phyloP scores from a whole-genome alignment of 1,284 basidiomycete species.

The Takashimella koratensis region DNA sequence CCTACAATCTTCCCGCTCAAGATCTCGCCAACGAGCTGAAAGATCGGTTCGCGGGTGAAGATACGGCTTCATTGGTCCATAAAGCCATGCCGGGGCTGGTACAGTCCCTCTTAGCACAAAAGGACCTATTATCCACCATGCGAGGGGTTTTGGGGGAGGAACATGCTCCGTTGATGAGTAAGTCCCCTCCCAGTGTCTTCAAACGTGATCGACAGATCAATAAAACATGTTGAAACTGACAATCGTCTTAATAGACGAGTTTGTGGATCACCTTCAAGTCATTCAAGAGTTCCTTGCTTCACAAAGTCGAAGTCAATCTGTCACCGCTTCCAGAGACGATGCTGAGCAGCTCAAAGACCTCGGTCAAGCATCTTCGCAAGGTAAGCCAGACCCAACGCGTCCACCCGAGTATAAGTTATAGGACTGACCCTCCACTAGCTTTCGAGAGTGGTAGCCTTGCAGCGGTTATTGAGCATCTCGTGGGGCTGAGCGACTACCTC shows the following conservation, averaged over 20 bases:
- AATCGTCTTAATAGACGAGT: constrained; percentile 9
- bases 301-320: background rate
- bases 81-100: constrained; percentile 9
- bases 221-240: background rate
- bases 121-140: constrained; percentile 9
- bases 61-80: constrained; percentile 1
- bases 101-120: constrained; percentile 7
- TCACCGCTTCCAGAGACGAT: background rate
- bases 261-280: constrained; percentile 6
- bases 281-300: constrained; percentile 5
- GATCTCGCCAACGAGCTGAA: constrained; percentile 9
- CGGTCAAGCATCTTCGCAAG: background rate
- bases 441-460: constrained; percentile 6
- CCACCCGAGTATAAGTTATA: too few species aligned
- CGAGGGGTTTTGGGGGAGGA: constrained; percentile 9
- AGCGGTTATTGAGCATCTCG: constrained; percentile 5
- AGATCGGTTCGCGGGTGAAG: constrained; percentile 2
- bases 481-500: constrained; percentile 2
- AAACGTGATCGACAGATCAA: too few species aligned
- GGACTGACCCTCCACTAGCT: too few species aligned
- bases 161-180: constrained; percentile 8
- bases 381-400: too few species aligned
- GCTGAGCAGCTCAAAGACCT: background rate
- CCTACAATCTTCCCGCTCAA: constrained; percentile 4
- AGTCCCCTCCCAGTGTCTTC: too few species aligned